Base-by-base conservation (phyloP, 2,329 filamentous ascomycete species). In the Pseudohalonectria lignicola region DNA sequence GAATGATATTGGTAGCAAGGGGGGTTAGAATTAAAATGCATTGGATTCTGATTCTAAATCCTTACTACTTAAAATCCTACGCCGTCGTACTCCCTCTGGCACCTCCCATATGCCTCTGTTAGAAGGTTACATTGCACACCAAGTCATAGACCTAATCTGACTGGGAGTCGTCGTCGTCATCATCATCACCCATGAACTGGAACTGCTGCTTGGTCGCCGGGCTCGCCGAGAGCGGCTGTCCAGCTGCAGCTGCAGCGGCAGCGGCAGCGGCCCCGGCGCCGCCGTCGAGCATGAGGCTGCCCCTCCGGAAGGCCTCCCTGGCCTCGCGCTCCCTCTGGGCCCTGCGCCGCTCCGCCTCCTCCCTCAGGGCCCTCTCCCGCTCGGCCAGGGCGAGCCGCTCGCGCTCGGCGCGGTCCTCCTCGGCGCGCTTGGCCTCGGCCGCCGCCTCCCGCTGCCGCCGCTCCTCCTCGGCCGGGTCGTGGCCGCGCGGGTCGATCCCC, bases 401-500 rank as follows among this genome's bases (percentile, higher is more conserved):
- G 21, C 53, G 49, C 39, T 62, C 60, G 35, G 47, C 47, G 47
- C 67, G 66, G 42, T 72, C 69, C 34, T 71, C 69, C 41, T 70
- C 69, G 37, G 62, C 62, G 31, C 58, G 59, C 52, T 67, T 65
- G 43, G 66, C 63, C 43, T 72, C 71, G 17, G 32, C 32, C 9
- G 32, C 31, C 4, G 34, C 29, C 39, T 74, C 69, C 37, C 68
- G 67, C 40, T 55, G 57, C 52, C 64, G 64, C 46, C 63, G 63
- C 43, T 67, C 67, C 47, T 71, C 67, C 44, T 74, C 72, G 19
- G 61, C 66, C 2, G 76, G 76, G 46, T 80, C 75, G 50, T 73
- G 74, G 26, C 65, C 67, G 39, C 62, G 68, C 8, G 76, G 76
- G 52, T 83, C 74, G 45, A 74, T 67, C 7, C 78, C 79, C 39